Conservation (phyloP, 768 basidiomycete species). For the Mycena epipterygia region DNA sequence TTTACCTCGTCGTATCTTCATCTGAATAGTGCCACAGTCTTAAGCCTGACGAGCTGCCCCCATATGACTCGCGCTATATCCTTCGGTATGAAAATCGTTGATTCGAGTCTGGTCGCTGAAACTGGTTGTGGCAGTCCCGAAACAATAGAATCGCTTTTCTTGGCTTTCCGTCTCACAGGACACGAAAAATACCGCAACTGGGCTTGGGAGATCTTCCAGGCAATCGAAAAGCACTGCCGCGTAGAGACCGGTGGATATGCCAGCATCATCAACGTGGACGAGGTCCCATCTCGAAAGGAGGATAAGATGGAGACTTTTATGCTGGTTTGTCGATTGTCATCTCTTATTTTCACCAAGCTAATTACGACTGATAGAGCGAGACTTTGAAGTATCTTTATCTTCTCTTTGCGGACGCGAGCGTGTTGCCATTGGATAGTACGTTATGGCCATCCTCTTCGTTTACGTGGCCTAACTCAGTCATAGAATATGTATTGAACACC, state of each 20-base stretch:
- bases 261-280: slow-evolving; percentile 87
- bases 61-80: slow-evolving; percentile 94
- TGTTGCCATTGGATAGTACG: slow-evolving; percentile 83
- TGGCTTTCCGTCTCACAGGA: slow-evolving; percentile 92
- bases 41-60: slow-evolving; percentile 56
- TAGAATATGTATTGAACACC: slow-evolving; percentile 38
- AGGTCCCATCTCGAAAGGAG: slow-evolving; percentile 73
- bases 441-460: slow-evolving; percentile 35
- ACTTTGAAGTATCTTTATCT: slow-evolving; percentile 93
- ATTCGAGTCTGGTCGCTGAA: background rate
- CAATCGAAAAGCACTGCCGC: slow-evolving; percentile 88
- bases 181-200: slow-evolving; percentile 83
- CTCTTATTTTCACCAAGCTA: background rate
- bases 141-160: slow-evolving; percentile 94
- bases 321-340: slow-evolving; percentile 66
- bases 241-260: slow-evolving; percentile 88
- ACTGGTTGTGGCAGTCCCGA: slow-evolving; percentile 72
- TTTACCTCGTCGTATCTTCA: background rate
- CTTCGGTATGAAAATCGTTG: slow-evolving; percentile 66
- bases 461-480: background rate
- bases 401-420: slow-evolving; percentile 80
- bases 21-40: slow-evolving; percentile 19
- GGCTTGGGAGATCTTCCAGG: slow-evolving; percentile 92
- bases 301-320: slow-evolving; percentile 98
- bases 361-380: slow-evolving; percentile 71